Evolutionary conservation across 495 filamentous ascomycete species (phyloP).

Genomic region (Penicillium daleae): DNA sequence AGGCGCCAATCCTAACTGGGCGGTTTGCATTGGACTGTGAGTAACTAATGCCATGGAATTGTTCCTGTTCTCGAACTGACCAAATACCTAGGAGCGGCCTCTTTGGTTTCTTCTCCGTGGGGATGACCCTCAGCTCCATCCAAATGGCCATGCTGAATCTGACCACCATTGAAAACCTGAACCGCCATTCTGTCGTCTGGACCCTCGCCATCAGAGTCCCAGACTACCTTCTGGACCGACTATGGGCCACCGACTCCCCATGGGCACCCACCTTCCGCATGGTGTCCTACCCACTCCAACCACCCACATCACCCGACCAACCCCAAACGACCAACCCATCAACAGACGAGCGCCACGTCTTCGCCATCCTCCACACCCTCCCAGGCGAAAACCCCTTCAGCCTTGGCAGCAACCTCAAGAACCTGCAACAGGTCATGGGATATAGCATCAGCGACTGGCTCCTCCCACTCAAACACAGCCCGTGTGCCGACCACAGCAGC

Average conservation of each 20-base stretch:
- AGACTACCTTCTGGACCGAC: conserved; percentile 45
- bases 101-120: conserved; percentile 73
- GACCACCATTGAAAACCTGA: conserved; percentile 81
- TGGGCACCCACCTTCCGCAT: conserved; percentile 52
- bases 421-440: conserved; percentile 78
- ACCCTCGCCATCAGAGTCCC: conserved; percentile 78
- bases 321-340: conserved; percentile 20
- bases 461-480: conserved; percentile 68
- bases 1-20: conserved; percentile 54
- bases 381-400: conserved; percentile 82
- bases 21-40: conserved; percentile 60
- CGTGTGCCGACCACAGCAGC: conserved; percentile 58
- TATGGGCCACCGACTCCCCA: conserved; percentile 35
- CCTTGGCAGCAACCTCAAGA: conserved; percentile 61
- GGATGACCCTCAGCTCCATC: conserved; percentile 72
- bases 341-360: conserved; percentile 56
- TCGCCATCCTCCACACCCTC: conserved; percentile 73
- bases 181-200: conserved; percentile 62
- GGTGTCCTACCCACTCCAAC: conserved; percentile 47
- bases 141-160: conserved; percentile 71
- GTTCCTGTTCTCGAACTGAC: neutral
- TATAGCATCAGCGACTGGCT: conserved; percentile 71
- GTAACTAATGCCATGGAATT: conserved; percentile 21
- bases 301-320: conserved; percentile 17
- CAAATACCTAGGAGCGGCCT: conserved; percentile 54